These are phyloP conservation scores for Solanum paucissectum DNA, from an alignment of 257 asterid genomes.

Conservation along the genomic window DNA sequence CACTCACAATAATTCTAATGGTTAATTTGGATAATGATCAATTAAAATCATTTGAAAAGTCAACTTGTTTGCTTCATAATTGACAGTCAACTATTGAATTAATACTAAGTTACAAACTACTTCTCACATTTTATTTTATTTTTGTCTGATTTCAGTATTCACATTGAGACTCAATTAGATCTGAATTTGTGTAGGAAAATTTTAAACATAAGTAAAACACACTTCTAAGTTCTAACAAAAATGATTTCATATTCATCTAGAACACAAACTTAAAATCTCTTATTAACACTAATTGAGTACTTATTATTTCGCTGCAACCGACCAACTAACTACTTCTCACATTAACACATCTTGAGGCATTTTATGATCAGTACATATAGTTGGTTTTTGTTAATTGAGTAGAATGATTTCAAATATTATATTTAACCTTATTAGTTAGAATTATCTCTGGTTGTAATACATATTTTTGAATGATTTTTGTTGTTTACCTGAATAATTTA, in stretches of 20 bases:
- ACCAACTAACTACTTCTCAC: not conserved
- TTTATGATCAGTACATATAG: not conserved
- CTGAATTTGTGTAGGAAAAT: rapidly evolving
- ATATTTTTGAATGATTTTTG: not conserved
- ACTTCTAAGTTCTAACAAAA: not conserved
- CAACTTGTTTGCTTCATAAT: not conserved
- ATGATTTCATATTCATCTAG: not conserved
- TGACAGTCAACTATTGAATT: not conserved
- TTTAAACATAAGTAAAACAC: not conserved
- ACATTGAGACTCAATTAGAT: not conserved
- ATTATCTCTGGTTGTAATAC: not conserved
- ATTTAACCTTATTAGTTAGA: not conserved
- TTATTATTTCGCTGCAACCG: not conserved
- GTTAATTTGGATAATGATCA: not conserved
- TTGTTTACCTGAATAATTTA: not conserved
- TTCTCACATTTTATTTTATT: not conserved
- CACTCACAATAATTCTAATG: not conserved
- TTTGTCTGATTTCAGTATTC: rapidly evolving
- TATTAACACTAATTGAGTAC: not conserved
- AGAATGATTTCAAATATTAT: not conserved
- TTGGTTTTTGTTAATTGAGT: not conserved
- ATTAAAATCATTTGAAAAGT: not conserved
- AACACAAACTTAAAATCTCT: not conserved
- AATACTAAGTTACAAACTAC: not conserved
- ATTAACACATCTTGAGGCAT: not conserved